Percentiles rank a stretch among this genome's conserved stretches.
Evolutionary conservation across 2,329 filamentous ascomycete genomes (phyloP).

Genomic region (Trichoderma arundinaceum): DNA sequence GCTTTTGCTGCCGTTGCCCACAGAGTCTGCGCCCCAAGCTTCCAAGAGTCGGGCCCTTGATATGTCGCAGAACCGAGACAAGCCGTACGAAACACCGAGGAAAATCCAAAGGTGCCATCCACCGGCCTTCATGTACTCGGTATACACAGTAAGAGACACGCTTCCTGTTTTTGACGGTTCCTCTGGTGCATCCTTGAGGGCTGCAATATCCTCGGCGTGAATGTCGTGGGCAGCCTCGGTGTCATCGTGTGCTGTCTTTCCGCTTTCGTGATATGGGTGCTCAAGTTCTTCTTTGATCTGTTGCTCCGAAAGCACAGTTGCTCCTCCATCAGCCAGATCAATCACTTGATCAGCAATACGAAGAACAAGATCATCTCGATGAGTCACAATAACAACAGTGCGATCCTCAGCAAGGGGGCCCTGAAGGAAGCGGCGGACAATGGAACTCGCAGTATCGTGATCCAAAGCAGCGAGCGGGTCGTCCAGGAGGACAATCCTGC

Average conservation of each 20-base stretch:
- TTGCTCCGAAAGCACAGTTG: slow-evolving; percentile 54
- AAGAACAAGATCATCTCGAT: slow-evolving; percentile 77
- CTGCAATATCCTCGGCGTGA: slow-evolving; percentile 36
- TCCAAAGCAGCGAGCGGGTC: slow-evolving; percentile 69
- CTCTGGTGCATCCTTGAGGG: slow-evolving; percentile 42
- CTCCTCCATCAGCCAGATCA: slow-evolving; percentile 67
- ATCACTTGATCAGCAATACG: slow-evolving; percentile 76
- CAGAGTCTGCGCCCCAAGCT: slow-evolving; percentile 74
- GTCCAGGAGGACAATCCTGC: slow-evolving; percentile 63
- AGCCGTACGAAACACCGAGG: slow-evolving; percentile 65
- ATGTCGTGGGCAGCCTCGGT: slow-evolving; percentile 43
- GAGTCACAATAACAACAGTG: slow-evolving; percentile 80
- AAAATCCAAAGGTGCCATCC: slow-evolving; percentile 74
- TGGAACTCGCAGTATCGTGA: slow-evolving; percentile 65
- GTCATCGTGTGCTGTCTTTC: slow-evolving; percentile 33
- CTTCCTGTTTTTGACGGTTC: slow-evolving; percentile 62
- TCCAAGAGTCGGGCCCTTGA: slow-evolving; percentile 82
- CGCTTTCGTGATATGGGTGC: slow-evolving; percentile 44
- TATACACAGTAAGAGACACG: slow-evolving; percentile 77
- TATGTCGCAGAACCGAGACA: slow-evolving; percentile 69
- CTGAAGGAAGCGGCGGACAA: slow-evolving; percentile 65
- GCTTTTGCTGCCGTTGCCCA: not conserved
- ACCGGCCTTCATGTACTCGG: slow-evolving; percentile 84
- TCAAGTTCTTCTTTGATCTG: slow-evolving; percentile 50
- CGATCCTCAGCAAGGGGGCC: slow-evolving; percentile 65